These are phyloP conservation scores for Suillus luteus DNA, from an alignment of 768 basidiomycete species.

Conservation along the genomic window DNA sequence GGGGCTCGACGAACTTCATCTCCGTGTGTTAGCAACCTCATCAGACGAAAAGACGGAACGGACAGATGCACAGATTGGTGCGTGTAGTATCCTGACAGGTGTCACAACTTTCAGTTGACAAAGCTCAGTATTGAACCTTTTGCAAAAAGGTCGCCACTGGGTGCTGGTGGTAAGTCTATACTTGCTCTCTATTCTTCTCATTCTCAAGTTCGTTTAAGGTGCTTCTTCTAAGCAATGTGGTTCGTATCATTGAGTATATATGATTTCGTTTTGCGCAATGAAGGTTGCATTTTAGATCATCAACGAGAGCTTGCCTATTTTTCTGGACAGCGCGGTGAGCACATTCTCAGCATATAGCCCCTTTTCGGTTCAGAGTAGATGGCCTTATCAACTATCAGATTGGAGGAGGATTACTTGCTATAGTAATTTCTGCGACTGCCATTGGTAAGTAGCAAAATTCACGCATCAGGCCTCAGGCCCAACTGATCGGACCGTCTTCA, in stretches of 20 bases:
- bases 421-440: slow-evolving; percentile 70
- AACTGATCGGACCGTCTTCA: slow-evolving; percentile 26
- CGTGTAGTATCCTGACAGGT: slow-evolving; percentile 5
- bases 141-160: slow-evolving; percentile 82
- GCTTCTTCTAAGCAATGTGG: slow-evolving; percentile 86
- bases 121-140: slow-evolving; percentile 49
- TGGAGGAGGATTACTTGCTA: slow-evolving; percentile 73
- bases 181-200: slow-evolving; percentile 15
- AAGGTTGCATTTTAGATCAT: slow-evolving; percentile 50
- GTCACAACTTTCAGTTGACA: slow-evolving; percentile 9
- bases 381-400: slow-evolving; percentile 30
- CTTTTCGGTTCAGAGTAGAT: slow-evolving; percentile 7
- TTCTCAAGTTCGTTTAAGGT: slow-evolving; percentile 47
- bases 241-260: slow-evolving; percentile 38
- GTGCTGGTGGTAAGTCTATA: slow-evolving; percentile 78
- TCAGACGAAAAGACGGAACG: slow-evolving; percentile 72
- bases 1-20: slow-evolving; percentile 90
- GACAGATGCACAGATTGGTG: slow-evolving; percentile 70
- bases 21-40: slow-evolving; percentile 80
- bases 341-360: neutral
- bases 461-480: slow-evolving; percentile 9
- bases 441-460: slow-evolving; percentile 38
- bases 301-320: slow-evolving; percentile 83
- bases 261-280: neutral
- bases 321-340: slow-evolving; percentile 68